Percentiles rank a stretch among this genome's conserved stretches.
Conservation (phyloP, 1,284 basidiomycete species). For the Laetiporus sulphureus region DNA sequence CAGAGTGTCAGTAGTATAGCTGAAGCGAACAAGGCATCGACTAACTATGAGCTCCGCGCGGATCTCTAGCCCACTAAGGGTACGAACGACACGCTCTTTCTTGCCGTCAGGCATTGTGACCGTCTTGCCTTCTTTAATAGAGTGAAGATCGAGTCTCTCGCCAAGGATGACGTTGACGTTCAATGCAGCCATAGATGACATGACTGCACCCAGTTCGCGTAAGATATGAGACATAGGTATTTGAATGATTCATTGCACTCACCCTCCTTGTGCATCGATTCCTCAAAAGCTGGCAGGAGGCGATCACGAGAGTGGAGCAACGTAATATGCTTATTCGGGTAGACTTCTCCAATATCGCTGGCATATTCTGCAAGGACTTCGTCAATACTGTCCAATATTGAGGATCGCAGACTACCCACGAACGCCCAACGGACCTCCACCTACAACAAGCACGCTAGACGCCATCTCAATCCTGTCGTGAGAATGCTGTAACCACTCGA, state of each 20-base stretch:
- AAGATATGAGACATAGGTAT: too few relatives aligned
- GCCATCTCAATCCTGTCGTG: constrained; percentile 38
- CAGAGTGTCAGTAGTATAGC: background rate
- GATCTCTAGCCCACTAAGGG: constrained; percentile 51
- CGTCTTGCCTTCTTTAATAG: constrained; percentile 22
- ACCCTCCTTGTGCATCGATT: too few relatives aligned
- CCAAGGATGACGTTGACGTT: constrained; percentile 46
- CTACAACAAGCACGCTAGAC: constrained; percentile 45
- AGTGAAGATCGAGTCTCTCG: constrained; percentile 45
- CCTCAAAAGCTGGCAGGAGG: constrained; percentile 55
- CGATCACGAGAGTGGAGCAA: constrained; percentile 60
- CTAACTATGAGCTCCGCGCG: constrained; percentile 60
- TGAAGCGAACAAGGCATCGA: background rate
- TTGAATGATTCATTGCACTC: too few relatives aligned
- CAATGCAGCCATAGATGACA: constrained; percentile 35
- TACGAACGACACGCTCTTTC: constrained; percentile 39
- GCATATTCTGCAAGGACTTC: constrained; percentile 44
- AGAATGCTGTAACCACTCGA: constrained; percentile 41
- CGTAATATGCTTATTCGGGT: constrained; percentile 53
- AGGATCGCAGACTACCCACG: constrained; percentile 32
- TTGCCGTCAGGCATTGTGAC: constrained; percentile 23
- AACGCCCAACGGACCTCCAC: constrained; percentile 57
- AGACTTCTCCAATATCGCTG: constrained; percentile 58
- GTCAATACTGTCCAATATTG: too few relatives aligned
- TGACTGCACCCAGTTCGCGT: too few relatives aligned